Conservation (phyloP, 768 basidiomycete genomes). For the Dacryopinax primogenitus region DNA sequence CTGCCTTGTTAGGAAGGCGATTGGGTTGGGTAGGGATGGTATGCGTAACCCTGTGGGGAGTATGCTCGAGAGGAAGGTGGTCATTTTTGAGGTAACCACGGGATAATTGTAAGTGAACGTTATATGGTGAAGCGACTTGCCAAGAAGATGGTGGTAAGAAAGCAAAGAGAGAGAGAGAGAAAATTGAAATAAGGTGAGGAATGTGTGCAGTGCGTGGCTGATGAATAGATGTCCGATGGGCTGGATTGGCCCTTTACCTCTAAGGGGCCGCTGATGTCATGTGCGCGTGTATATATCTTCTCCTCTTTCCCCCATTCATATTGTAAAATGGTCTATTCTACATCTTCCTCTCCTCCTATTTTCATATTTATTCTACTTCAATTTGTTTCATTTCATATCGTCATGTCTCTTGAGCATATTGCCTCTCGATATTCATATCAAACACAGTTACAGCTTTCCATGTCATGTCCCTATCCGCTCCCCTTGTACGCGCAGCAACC, state of each 20-base stretch:
- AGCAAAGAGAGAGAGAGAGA: too few species aligned
- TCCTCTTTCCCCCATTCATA: not conserved
- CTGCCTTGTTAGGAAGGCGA: not conserved
- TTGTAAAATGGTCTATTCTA: too few species aligned
- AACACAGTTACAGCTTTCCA: too few species aligned
- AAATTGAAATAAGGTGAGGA: too few species aligned
- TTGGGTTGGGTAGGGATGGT: not conserved
- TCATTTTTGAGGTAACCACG: slow-evolving; percentile 1
- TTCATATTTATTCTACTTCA: too few species aligned
- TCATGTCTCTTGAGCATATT: not conserved
- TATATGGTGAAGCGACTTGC: not conserved
- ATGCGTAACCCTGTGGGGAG: not conserved
- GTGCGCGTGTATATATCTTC: too few species aligned
- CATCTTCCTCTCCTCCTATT: too few species aligned
- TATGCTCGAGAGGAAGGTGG: not conserved
- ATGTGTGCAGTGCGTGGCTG: too few species aligned
- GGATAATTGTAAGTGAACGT: not conserved
- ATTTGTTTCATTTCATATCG: too few species aligned
- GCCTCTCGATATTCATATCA: not conserved
- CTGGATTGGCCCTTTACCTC: not conserved
- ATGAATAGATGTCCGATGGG: not conserved
- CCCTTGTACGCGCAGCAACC: not conserved
- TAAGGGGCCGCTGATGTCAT: not conserved
- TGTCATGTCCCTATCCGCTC: not conserved
- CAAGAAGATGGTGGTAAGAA: not conserved